A percentile compares a stretch with the other conserved stretches of the same genome.
Evolutionary conservation across 2,329 filamentous ascomycete genomes (phyloP).

Genomic region (Beauveria caledonica): DNA sequence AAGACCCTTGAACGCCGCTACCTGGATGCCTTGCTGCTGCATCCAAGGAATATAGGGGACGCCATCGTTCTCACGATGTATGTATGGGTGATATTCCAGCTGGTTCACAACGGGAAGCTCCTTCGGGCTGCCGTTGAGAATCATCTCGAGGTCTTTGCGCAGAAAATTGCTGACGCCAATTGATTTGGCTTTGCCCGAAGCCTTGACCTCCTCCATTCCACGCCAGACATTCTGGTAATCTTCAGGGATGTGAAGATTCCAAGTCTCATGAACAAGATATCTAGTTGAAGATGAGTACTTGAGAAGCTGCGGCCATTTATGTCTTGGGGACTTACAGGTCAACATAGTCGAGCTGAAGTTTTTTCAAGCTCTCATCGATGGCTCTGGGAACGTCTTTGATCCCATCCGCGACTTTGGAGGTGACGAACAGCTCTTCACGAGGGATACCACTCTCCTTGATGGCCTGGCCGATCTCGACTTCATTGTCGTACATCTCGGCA

Average conservation of each 20-base stretch:
- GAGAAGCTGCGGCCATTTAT: neutral
- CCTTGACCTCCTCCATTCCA: neutral
- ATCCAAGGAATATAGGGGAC: conserved; percentile 7
- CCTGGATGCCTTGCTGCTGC: conserved; percentile 1
- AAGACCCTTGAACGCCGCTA: conserved; percentile 8
- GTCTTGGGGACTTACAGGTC: neutral
- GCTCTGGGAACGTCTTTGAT: conserved; percentile 2
- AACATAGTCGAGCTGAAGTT: conserved; percentile 1
- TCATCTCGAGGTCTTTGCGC: neutral
- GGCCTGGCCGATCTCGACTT: conserved; percentile 37
- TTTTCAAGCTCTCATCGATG: neutral
- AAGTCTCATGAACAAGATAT: conserved; percentile 1
- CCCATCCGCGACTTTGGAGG: conserved; percentile 37
- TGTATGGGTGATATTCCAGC: conserved; percentile 5
- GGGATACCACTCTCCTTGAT: conserved; percentile 37
- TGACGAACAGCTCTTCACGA: conserved; percentile 41
- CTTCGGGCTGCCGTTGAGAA: neutral
- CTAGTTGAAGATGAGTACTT: neutral
- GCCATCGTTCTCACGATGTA: neutral
- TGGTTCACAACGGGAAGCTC: conserved; percentile 2
- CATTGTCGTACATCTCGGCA: conserved; percentile 48
- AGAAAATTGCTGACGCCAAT: conserved; percentile 4
- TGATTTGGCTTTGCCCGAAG: neutral
- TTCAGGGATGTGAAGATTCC: neutral
- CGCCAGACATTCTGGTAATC: neutral